Base-by-base conservation (phyloP, 176 grass and related monocot species). In the Oryza punctata region DNA sequence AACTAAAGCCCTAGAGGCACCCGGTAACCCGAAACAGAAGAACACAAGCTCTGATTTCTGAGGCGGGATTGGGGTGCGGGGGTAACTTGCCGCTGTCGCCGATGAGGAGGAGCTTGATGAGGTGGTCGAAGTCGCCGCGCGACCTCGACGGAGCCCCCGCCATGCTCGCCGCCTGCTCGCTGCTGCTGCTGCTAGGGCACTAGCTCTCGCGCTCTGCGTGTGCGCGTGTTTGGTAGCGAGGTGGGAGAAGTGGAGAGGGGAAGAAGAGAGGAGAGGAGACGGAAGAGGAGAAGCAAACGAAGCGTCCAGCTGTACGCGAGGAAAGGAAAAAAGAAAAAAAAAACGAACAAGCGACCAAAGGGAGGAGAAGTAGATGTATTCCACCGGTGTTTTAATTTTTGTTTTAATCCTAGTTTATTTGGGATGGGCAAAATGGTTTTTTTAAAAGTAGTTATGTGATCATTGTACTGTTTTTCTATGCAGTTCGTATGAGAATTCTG, bases 41-140 rank as follows among this genome's bases (percentile, higher is more conserved):
- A 6, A 30, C 30, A 6, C 32, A 33, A 73, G 24, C 57, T 24
- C 3, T 3, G 57, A 61, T 61, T 61, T 61, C n/a, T 24, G 40
- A 41, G 41, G 15, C 37, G 0, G n/a, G n/a, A n/a, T n/a, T n/a
- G n/a, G n/a, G n/a, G n/a, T n/a, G n/a, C n/a, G n/a, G n/a, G n/a
- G n/a, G n/a, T n/a, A n/a, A 80, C 82, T 46, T 67, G 67, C 87
- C 87, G 82, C 87, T 89, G 77, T 89, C 87, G 50, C 87, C 87
- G 78, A 89, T 89, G 50, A 89, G 87, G 29, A 89, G 87, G 46
- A 89, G 70, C 87, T 89, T 89, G 65, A 89, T 76, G 50, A 89
- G 87, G 52, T 89, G 87, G 87, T 89, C 82, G 82, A 76, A 89
- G 87, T 89, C 87, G 82, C 82, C 87, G 16, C 87, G 71, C 23